phyloP scores from a whole-genome alignment of 2,329 filamentous ascomycete genomes.

The Juglanconis juglandina region DNA sequence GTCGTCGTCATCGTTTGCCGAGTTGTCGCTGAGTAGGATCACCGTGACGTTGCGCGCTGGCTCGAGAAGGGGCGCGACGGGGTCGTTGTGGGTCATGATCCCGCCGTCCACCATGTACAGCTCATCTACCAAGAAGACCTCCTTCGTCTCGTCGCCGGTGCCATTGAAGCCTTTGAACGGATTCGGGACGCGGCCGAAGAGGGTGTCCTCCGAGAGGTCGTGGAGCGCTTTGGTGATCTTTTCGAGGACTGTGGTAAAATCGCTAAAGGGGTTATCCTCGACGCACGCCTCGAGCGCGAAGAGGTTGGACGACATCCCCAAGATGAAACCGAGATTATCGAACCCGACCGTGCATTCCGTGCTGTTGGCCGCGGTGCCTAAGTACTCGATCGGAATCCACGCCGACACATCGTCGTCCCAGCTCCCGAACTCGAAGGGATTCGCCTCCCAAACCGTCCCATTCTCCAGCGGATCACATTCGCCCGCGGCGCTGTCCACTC shows the following conservation, averaged over 20 bases:
- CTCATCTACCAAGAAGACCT: slow-evolving; percentile 4
- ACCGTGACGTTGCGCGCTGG: slow-evolving; percentile 1
- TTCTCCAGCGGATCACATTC: background rate
- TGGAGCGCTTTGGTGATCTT: background rate
- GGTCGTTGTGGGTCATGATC: background rate
- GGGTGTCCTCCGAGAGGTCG: background rate
- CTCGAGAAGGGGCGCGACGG: background rate
- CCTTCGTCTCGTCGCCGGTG: background rate
- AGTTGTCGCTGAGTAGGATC: slow-evolving; percentile 1
- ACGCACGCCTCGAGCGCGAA: background rate
- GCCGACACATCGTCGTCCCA: slow-evolving; percentile 4
- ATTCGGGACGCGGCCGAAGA: slow-evolving; percentile 2
- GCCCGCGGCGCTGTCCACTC: background rate
- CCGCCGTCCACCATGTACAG: slow-evolving; percentile 5
- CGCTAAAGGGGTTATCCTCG: background rate
- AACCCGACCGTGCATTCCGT: slow-evolving; percentile 4
- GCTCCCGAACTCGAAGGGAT: slow-evolving; percentile 5
- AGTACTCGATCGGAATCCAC: slow-evolving; percentile 2
- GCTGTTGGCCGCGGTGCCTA: background rate
- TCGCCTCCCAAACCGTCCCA: slow-evolving; percentile 5
- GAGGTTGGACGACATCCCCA: background rate
- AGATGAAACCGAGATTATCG: background rate
- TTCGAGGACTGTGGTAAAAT: background rate
- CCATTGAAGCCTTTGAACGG: slow-evolving; percentile 8
- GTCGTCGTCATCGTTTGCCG: background rate